phyloP scores from a whole-genome alignment of 352 stramenopile species.

The Globisporangium paddicum region DNA sequence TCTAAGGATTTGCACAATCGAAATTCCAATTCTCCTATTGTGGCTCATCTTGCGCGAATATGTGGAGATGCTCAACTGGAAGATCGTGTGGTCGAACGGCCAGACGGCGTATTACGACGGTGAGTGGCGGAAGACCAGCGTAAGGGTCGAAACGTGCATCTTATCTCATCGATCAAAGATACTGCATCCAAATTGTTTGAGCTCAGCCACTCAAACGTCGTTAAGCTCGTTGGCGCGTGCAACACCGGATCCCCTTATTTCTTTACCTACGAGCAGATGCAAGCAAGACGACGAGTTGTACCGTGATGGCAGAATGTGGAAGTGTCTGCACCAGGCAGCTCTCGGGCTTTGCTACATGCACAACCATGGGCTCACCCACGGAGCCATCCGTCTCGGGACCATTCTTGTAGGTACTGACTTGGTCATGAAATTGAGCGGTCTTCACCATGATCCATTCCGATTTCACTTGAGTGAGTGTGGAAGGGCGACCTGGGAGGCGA shows the following conservation, averaged over 20 bases:
- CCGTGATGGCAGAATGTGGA: background rate
- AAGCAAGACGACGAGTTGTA: background rate
- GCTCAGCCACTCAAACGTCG: background rate
- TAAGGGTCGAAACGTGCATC: background rate
- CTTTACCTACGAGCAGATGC: background rate
- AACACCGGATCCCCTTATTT: background rate
- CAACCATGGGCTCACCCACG: background rate
- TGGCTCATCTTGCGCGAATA: slow-evolving; percentile 2
- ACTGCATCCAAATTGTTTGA: background rate
- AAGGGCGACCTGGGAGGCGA: background rate
- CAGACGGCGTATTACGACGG: background rate
- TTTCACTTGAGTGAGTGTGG: background rate
- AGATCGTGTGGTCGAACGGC: background rate
- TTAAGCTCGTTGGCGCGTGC: background rate
- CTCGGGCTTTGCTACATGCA: background rate
- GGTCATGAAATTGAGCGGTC: background rate
- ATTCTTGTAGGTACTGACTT: background rate
- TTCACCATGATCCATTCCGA: too few relatives aligned
- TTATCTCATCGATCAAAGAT: too few relatives aligned
- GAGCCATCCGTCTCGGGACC: background rate
- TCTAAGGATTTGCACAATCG: too few relatives aligned
- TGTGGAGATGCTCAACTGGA: background rate
- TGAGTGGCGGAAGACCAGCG: background rate
- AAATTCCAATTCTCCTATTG: too few relatives aligned
- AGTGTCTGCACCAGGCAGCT: background rate